Base-by-base conservation (phyloP, 1,139 yeast species). In the Geotrichum phurueaensis region DNA sequence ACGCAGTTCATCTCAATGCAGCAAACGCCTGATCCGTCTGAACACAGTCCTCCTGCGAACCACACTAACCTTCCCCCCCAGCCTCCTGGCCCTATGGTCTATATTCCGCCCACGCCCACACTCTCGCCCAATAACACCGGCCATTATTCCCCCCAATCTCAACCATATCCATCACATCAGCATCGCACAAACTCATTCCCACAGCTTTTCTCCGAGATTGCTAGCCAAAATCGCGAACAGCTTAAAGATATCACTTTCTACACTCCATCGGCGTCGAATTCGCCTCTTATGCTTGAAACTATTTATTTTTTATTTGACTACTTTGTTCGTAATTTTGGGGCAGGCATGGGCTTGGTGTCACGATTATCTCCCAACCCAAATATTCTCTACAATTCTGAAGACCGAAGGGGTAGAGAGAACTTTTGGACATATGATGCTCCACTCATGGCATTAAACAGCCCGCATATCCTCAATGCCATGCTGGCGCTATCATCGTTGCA, bases 401-500 rank as follows among this genome's bases (percentile, higher is more conserved):
- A 25, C 56, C 4, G 23, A 27, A 12, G 39, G 53, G 15, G 48
- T 57, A 6, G 49, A 54, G 59, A 52, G 18, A 62, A 56, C 47
- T 60, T 62, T 25, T 62, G 64, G 64, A 52, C 60, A 12, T 56
- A 55, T 36, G 60, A 58, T 20, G 60, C 56, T 7, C 64, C 64
- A 1, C 22, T 62, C 27, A 53, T 61, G 33, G 59, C 63, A 6
- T 54, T 60, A 1, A 56, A 53, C 13, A 43, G 56, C 48, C 56
- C 54, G 9, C 62, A 60, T 22, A 47, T 60, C 7, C 33, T 57
- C 27, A 56, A 60, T 20, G 60, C 60, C n/a, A 48, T 60, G 20
- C 51, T 60, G 31, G 57, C 60, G 9, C 48, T 57, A 5, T 39
- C 60, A 13, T 54, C 60, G 4, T 43, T 60, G 20, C 60, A 59